Evolutionary conservation across 257 asterid species (phyloP).

Genomic region (Knoxia roxburghii): DNA sequence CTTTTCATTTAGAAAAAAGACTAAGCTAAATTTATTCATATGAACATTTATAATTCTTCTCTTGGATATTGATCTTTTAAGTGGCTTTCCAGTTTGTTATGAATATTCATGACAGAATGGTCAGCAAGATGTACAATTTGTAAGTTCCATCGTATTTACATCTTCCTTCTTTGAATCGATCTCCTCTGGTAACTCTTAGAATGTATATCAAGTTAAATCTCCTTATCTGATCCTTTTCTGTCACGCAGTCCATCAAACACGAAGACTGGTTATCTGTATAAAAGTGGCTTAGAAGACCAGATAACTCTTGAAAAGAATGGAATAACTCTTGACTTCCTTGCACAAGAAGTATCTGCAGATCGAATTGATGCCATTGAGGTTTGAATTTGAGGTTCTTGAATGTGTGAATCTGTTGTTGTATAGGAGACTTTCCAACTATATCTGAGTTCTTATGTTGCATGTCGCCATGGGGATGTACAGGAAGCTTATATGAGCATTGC

Average conservation of each 20-base stretch:
- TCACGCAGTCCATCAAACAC: conserved; percentile 27
- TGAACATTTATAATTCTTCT: background rate
- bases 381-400: background rate
- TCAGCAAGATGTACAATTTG: conserved; percentile 59
- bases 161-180: conserved; percentile 8
- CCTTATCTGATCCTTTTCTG: background rate
- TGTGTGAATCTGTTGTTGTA: background rate
- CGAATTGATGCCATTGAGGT: conserved; percentile 80
- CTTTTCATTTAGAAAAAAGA: background rate
- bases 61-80: conserved; percentile 25
- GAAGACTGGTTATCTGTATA: conserved; percentile 32
- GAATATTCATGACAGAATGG: conserved; percentile 83
- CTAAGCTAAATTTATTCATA: background rate
- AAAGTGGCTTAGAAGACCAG: conserved; percentile 32
- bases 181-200: background rate
- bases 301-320: conserved; percentile 84
- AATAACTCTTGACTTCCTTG: conserved; percentile 55
- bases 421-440: background rate
- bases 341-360: conserved; percentile 61
- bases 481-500: conserved; percentile 89
- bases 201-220: conserved; percentile 1
- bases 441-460: conserved; percentile 11
- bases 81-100: conserved; percentile 73
- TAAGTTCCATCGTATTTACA: conserved; percentile 39
- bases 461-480: conserved; percentile 29